Percentiles rank a stretch among this genome's conserved stretches.
phyloP scores from a whole-genome alignment of 805 yeast species.

The Osmozyma mogii region DNA sequence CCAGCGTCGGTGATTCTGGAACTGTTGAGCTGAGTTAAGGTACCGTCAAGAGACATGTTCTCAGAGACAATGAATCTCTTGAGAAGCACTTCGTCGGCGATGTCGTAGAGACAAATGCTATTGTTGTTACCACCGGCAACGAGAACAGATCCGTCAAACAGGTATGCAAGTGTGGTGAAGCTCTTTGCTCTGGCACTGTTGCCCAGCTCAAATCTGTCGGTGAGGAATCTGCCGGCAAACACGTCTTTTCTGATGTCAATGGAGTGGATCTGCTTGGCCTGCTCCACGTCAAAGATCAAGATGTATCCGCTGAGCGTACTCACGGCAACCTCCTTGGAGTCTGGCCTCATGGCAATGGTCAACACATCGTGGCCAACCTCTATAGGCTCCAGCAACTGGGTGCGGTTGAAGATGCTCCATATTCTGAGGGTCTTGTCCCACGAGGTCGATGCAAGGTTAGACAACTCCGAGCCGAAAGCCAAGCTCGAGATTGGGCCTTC shows the following conservation, averaged over 20 bases:
- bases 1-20: conserved; percentile 84
- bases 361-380: conserved; percentile 79
- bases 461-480: conserved; percentile 74
- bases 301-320: conserved; percentile 85
- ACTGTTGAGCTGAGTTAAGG: conserved; percentile 70
- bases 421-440: conserved; percentile 95
- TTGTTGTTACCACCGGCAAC: conserved; percentile 93
- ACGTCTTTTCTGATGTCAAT: conserved; percentile 86
- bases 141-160: conserved; percentile 81
- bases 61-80: conserved; percentile 77
- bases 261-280: conserved; percentile 70
- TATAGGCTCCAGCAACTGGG: conserved; percentile 85
- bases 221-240: conserved; percentile 72
- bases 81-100: conserved; percentile 78
- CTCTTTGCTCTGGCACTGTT: conserved; percentile 79
- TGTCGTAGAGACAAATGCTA: conserved; percentile 84
- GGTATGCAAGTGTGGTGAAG: conserved; percentile 74
- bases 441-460: conserved; percentile 78
- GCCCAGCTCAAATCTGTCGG: conserved; percentile 73
- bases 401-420: conserved; percentile 87
- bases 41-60: conserved; percentile 89
- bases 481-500: conserved; percentile 91
- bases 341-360: conserved; percentile 79
- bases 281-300: conserved; percentile 73
- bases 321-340: conserved; percentile 84